Percentiles rank a stretch among this genome's conserved stretches.
Evolutionary conservation across 768 basidiomycete species (phyloP).

Genomic region (Tulasnella sp.): DNA sequence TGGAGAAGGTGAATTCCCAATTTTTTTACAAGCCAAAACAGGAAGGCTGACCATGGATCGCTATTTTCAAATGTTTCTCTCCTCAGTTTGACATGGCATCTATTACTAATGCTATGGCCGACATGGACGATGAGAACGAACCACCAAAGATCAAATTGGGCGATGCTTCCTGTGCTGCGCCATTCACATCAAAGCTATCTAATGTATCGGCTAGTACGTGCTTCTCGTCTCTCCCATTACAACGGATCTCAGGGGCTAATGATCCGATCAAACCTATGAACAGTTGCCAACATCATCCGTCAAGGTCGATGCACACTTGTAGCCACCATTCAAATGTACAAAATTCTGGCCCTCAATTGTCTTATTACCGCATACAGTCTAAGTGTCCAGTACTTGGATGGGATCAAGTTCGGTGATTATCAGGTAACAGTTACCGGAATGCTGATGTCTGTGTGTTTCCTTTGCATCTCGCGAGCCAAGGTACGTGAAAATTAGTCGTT

Average conservation of each 20-base stretch:
- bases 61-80: constrained; percentile 16
- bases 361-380: constrained; percentile 97
- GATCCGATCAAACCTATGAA: neutral
- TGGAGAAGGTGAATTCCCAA: constrained; percentile 60
- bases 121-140: constrained; percentile 82
- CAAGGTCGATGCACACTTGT: constrained; percentile 98
- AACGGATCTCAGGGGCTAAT: neutral
- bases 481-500: constrained; percentile 33
- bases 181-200: constrained; percentile 96
- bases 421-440: constrained; percentile 94
- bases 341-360: constrained; percentile 94
- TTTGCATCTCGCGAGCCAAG: constrained; percentile 95
- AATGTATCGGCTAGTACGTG: constrained; percentile 89
- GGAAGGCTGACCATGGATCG: too few species aligned
- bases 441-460: constrained; percentile 96
- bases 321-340: constrained; percentile 99
- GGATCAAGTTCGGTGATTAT: constrained; percentile 99
- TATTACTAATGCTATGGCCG: constrained; percentile 75
- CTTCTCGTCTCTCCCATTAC: neutral
- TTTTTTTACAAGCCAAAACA: neutral
- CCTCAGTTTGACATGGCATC: constrained; percentile 63
- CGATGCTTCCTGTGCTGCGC: constrained; percentile 97
- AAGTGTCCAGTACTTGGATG: constrained; percentile 93
- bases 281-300: constrained; percentile 93
- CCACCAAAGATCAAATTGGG: constrained; percentile 97